Evolutionary conservation across 306 rosid genomes (phyloP).

Genomic region (Medicago lupulina): DNA sequence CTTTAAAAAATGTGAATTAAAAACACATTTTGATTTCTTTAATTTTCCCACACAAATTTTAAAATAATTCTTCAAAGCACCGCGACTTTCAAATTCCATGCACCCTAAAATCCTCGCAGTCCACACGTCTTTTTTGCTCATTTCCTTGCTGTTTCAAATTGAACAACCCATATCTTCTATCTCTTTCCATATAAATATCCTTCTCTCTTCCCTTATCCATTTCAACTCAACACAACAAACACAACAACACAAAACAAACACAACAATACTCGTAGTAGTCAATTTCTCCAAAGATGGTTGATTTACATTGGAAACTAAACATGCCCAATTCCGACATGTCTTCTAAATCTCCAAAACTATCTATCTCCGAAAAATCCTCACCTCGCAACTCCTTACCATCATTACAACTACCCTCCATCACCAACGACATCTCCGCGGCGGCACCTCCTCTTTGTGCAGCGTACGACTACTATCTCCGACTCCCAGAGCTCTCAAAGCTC

Average conservation of each 20-base stretch:
- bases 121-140: slow-evolving; percentile 63
- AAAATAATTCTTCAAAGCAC: slow-evolving; percentile 32
- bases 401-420: slow-evolving; percentile 47
- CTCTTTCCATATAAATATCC: slow-evolving; percentile 54
- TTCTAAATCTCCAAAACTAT: slow-evolving; percentile 59
- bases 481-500: slow-evolving; percentile 65
- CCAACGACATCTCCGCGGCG: slow-evolving; percentile 62
- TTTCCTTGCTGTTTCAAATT: slow-evolving; percentile 35
- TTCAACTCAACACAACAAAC: slow-evolving; percentile 2
- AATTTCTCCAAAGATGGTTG: slow-evolving; percentile 54
- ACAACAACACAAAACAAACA: not conserved
- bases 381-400: slow-evolving; percentile 54
- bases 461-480: slow-evolving; percentile 73
- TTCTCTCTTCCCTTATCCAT: slow-evolving; percentile 10
- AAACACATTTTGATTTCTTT: slow-evolving; percentile 1
- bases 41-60: not conserved
- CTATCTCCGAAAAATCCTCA: slow-evolving; percentile 52
- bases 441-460: slow-evolving; percentile 61
- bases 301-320: slow-evolving; percentile 71
- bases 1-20: not conserved
- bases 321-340: slow-evolving; percentile 59
- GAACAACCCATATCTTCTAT: slow-evolving; percentile 4
- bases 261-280: not conserved
- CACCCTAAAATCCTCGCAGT: slow-evolving; percentile 33
- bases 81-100: slow-evolving; percentile 52